A percentile compares a stretch with the other conserved stretches of the same genome.
These are phyloP conservation scores for Fusarium nisikadoi DNA, from an alignment of 2,329 filamentous ascomycete species.

Conservation along the genomic window DNA sequence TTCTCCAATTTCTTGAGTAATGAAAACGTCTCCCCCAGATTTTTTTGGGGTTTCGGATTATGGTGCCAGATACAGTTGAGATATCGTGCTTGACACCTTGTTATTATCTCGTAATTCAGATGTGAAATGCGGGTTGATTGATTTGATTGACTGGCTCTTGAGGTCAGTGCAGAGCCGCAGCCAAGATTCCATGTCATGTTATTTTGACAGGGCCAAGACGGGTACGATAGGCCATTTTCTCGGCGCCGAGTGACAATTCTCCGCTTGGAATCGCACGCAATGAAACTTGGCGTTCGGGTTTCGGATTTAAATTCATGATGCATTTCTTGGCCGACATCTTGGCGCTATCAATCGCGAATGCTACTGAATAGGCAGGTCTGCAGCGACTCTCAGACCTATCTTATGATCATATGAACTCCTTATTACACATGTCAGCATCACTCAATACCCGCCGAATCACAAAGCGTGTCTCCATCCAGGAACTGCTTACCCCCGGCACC, in stretches of 20 bases:
- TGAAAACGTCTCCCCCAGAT: constrained; percentile 32
- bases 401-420: background rate
- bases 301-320: background rate
- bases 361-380: constrained; percentile 24
- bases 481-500: background rate
- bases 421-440: constrained; percentile 3
- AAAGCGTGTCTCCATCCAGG: background rate
- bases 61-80: constrained; percentile 12
- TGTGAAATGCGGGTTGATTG: background rate
- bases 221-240: constrained; percentile 6
- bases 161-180: constrained; percentile 19
- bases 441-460: background rate
- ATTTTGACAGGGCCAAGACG: background rate
- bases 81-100: constrained; percentile 27
- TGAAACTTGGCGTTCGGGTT: background rate
- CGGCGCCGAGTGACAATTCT: background rate
- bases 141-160: background rate
- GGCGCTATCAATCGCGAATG: background rate
- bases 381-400: background rate
- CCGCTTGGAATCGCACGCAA: constrained; percentile 19
- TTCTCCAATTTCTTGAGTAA: constrained; percentile 15
- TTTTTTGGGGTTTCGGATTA: background rate
- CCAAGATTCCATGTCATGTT: background rate
- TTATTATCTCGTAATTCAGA: constrained; percentile 6
- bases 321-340: background rate